These are phyloP conservation scores for Rasamsonia emersonii DNA, from an alignment of 2,329 filamentous ascomycete species.

Conservation along the genomic window DNA sequence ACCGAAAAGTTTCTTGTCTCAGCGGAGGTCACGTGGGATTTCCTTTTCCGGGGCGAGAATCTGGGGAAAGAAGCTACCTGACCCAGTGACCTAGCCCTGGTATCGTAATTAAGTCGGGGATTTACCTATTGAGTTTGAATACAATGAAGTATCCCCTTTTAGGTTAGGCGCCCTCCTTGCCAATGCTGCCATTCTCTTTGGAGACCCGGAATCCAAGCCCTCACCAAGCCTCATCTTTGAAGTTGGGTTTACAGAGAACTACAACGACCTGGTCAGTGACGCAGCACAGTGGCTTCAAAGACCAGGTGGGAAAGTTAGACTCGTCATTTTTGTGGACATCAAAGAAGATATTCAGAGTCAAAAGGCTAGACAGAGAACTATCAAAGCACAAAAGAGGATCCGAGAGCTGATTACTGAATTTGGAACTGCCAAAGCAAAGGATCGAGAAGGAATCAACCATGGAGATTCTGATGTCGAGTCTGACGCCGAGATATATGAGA, in stretches of 20 bases:
- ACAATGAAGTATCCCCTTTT: too few relatives aligned
- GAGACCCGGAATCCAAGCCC: neutral
- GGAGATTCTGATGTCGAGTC: neutral
- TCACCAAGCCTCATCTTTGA: neutral
- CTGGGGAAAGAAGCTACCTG: too few relatives aligned
- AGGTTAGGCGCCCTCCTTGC: too few relatives aligned
- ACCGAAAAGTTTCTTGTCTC: too few relatives aligned
- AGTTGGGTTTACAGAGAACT: neutral
- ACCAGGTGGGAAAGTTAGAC: neutral
- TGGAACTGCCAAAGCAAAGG: neutral
- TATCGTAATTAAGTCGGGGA: too few relatives aligned
- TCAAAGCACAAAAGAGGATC: neutral
- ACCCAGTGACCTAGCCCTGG: too few relatives aligned
- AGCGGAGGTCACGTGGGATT: too few relatives aligned
- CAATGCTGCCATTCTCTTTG: neutral
- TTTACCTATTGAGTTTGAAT: too few relatives aligned
- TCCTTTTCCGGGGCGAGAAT: too few relatives aligned
- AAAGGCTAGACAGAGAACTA: neutral
- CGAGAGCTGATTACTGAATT: neutral
- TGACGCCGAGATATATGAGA: neutral
- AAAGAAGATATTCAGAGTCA: constrained; percentile 1
- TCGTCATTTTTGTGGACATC: neutral
- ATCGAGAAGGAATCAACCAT: too few relatives aligned
- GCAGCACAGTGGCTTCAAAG: neutral
- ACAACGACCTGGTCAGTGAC: neutral